Conservation (phyloP, 805 yeast genomes). For the Cyberlindnera xishuangbannaensis region DNA sequence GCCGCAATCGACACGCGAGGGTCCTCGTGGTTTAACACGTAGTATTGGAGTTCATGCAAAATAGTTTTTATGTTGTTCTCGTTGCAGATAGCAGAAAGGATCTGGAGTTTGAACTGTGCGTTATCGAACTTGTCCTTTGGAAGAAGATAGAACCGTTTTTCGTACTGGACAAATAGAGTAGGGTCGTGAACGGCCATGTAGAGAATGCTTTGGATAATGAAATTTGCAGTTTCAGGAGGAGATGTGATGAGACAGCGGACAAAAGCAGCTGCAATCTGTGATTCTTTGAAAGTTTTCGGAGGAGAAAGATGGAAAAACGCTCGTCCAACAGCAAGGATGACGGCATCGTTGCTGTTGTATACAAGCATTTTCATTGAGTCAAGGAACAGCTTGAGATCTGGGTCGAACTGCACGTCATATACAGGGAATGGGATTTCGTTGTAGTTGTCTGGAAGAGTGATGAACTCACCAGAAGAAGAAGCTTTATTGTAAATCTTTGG, state of each 20-base stretch:
- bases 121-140: slow-evolving; percentile 45
- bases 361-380: slow-evolving; percentile 40
- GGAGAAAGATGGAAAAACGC: slow-evolving; percentile 57
- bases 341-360: slow-evolving; percentile 50
- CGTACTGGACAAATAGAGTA: slow-evolving; percentile 31
- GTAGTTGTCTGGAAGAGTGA: slow-evolving; percentile 40
- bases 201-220: slow-evolving; percentile 44
- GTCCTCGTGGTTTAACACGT: slow-evolving; percentile 31
- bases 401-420: slow-evolving; percentile 40
- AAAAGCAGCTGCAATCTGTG: slow-evolving; percentile 45
- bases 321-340: slow-evolving; percentile 54
- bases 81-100: slow-evolving; percentile 54
- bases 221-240: slow-evolving; percentile 28
- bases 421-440: slow-evolving; percentile 32
- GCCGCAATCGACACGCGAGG: slow-evolving; percentile 37
- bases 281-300: slow-evolving; percentile 41
- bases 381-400: slow-evolving; percentile 54
- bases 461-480: slow-evolving; percentile 20
- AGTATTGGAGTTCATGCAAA: slow-evolving; percentile 58
- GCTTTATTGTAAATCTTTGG: slow-evolving; percentile 40
- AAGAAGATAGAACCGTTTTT: slow-evolving; percentile 46
- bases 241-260: slow-evolving; percentile 35
- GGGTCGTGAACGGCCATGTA: slow-evolving; percentile 32
- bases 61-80: slow-evolving; percentile 46
- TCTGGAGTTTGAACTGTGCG: slow-evolving; percentile 51